Base-by-base conservation (phyloP, 106 monocot species). In the Phalaenopsis aphrodite region DNA sequence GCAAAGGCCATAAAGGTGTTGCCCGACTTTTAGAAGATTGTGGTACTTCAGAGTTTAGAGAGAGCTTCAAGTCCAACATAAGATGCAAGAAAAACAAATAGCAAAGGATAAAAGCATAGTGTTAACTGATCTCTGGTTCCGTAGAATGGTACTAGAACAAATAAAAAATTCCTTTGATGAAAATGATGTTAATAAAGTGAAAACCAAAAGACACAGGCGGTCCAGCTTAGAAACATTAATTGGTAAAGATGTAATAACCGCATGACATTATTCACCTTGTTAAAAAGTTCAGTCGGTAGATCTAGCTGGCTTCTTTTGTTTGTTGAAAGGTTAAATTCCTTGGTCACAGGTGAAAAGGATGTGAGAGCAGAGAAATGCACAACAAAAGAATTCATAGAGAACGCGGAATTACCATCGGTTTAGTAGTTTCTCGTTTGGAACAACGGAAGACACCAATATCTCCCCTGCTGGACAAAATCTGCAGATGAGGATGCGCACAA, bases 361-460 rank as follows among this genome's bases (percentile, higher is more conserved):
- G 16, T 77, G n/a, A 84, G 61, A 49, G 23, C 14, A 56, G 36
- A 41, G 17, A 55, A 6, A 67, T 36, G 16, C 5, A 55, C 15
- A 41, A 8, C 24, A n/a, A 12, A 18, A 8, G 72, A 24, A 47
- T 55, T 72, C 72, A 67, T 47, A 79, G 43, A 19, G 8, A n/a
- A 73, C 0, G 43, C 19, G 55, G 10, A 9, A 15, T 30, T 74
- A 84, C 83, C 83, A 61, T 75, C 3, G 72, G 72, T 75, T 67
- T 84, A 5, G 83, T 84, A 36, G 56, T 68, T 66, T 84, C 84
- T 75, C 21, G 36, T 66, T 84, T 84, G 41, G 66, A 39, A 80
- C 84, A 79, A 15, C 84, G 75, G 41, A 80, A 84, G 66, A 84
- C 66, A 79, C 84, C 84, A 49, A 84, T 48, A 80, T 84, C 75